These are phyloP conservation scores for Phytophthora lateralis DNA, from an alignment of 352 stramenopile genomes.

Conservation along the genomic window DNA sequence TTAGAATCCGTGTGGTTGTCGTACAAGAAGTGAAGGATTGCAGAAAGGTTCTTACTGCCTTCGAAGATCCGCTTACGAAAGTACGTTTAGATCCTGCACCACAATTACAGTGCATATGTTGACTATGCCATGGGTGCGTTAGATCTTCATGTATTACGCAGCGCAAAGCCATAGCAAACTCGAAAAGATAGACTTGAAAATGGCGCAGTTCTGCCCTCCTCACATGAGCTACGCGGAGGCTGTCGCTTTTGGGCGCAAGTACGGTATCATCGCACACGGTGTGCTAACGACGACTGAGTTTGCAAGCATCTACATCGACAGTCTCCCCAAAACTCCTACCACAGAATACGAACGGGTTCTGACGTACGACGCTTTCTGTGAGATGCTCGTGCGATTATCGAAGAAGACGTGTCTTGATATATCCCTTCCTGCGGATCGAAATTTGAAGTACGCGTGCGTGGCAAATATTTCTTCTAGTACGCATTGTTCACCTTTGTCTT, in stretches of 20 bases:
- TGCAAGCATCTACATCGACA: slow-evolving; percentile 75
- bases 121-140: neutral
- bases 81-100: slow-evolving; percentile 20
- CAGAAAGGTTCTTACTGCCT: slow-evolving; percentile 56
- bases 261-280: slow-evolving; percentile 76
- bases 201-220: slow-evolving; percentile 42
- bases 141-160: slow-evolving; percentile 72
- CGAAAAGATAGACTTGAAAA: slow-evolving; percentile 71
- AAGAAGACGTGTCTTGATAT: slow-evolving; percentile 50
- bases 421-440: slow-evolving; percentile 41
- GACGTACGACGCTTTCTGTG: slow-evolving; percentile 63
- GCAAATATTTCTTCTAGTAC: neutral
- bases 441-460: slow-evolving; percentile 55
- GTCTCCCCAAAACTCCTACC: slow-evolving; percentile 55
- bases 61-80: slow-evolving; percentile 69
- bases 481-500: neutral
- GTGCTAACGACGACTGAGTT: slow-evolving; percentile 84
- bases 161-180: slow-evolving; percentile 52
- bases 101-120: neutral
- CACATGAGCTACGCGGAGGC: slow-evolving; percentile 78
- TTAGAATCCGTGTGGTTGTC: slow-evolving; percentile 50
- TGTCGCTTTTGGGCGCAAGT: slow-evolving; percentile 71
- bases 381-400: slow-evolving; percentile 69
- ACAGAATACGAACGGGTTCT: slow-evolving; percentile 70
- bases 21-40: slow-evolving; percentile 68